Percentiles rank a stretch among this genome's conserved stretches.
Evolutionary conservation across 176 grass and related monocot genomes (phyloP).

Genomic region (Tillandsia leiboldiana): DNA sequence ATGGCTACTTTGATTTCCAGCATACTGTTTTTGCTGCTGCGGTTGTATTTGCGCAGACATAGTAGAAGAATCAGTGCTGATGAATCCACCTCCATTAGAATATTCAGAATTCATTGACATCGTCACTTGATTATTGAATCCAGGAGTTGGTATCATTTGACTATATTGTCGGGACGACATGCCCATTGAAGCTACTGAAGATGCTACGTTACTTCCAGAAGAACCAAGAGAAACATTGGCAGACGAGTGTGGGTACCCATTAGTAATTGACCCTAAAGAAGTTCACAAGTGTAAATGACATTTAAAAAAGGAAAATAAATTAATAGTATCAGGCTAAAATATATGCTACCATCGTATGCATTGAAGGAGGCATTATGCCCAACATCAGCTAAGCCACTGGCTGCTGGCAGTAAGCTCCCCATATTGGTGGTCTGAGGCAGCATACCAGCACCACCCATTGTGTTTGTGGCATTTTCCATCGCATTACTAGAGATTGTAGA

Average conservation of each 20-base stretch:
- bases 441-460: slow-evolving; percentile 38
- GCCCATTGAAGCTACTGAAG: slow-evolving; percentile 45
- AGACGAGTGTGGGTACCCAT: slow-evolving; percentile 57
- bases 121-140: slow-evolving; percentile 65
- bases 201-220: slow-evolving; percentile 39
- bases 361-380: slow-evolving; percentile 8
- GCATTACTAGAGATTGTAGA: slow-evolving; percentile 31
- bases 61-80: slow-evolving; percentile 56
- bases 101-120: slow-evolving; percentile 53
- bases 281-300: slow-evolving; percentile 20
- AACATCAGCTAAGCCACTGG: slow-evolving; percentile 21
- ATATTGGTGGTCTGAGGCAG: slow-evolving; percentile 51
- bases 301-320: neutral
- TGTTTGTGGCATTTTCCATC: slow-evolving; percentile 45
- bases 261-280: slow-evolving; percentile 49
- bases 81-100: slow-evolving; percentile 74
- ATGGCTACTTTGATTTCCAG: slow-evolving; percentile 48
- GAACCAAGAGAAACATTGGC: slow-evolving; percentile 48
- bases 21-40: slow-evolving; percentile 76
- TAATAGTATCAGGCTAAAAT: neutral
- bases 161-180: slow-evolving; percentile 45
- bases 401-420: slow-evolving; percentile 38
- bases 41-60: slow-evolving; percentile 17
- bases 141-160: slow-evolving; percentile 93
- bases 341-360: slow-evolving; percentile 19